These are phyloP conservation scores for Amoebophrya sp. DNA, from an alignment of 169 alveolate species.

Conservation along the genomic window DNA sequence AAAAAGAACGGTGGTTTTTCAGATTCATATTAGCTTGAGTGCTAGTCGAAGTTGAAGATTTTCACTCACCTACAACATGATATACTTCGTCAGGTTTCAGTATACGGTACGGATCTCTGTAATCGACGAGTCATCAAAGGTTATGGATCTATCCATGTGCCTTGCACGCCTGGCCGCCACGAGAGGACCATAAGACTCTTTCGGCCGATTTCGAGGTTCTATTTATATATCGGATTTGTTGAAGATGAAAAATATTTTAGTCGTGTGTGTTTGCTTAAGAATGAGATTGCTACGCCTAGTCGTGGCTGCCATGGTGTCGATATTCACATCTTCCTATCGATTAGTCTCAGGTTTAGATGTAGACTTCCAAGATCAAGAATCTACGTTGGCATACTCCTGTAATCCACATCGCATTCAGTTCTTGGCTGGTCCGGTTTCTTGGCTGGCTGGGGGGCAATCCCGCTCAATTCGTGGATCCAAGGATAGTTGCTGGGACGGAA, in stretches of 20 bases:
- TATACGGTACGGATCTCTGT: conserved; percentile 10
- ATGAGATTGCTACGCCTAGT: no score
- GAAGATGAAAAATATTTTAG: no score
- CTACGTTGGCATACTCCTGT: background rate
- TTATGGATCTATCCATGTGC: background rate
- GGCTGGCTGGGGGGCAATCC: background rate
- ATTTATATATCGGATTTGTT: background rate
- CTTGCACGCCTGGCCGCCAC: background rate
- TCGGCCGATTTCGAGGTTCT: background rate
- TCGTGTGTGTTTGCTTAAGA: no score
- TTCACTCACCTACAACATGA: no score
- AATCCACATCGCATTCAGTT: background rate
- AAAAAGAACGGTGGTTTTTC: no score
- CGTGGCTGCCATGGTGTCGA: background rate
- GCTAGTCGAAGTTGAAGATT: no score
- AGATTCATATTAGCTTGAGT: no score
- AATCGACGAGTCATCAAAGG: conserved; percentile 7
- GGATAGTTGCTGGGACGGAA: background rate
- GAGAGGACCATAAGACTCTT: background rate
- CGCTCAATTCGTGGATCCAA: background rate
- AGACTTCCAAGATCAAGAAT: background rate
- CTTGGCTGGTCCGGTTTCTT: background rate
- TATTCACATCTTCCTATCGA: no score
- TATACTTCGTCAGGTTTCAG: no score
- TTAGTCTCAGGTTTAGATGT: no score